A percentile compares a stretch with the other conserved stretches of the same genome.
Evolutionary conservation across 2,329 filamentous ascomycete species (phyloP).

Genomic region (Annulohypoxylon truncatum): DNA sequence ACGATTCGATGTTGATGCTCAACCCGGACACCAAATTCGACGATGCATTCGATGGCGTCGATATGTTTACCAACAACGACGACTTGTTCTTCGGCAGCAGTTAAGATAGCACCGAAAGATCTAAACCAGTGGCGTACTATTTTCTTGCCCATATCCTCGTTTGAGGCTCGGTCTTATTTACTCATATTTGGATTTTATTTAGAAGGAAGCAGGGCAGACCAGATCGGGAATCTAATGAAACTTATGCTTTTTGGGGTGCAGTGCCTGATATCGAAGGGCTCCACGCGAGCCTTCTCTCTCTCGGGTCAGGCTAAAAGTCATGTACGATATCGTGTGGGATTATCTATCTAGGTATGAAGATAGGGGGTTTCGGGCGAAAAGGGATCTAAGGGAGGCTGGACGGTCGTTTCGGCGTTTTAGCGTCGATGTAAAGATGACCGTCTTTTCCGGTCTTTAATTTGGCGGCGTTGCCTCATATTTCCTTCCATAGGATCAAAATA

Average conservation of each 20-base stretch:
- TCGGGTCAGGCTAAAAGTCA: slow-evolving; percentile 21
- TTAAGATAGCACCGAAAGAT: slow-evolving; percentile 7
- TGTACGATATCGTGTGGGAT: slow-evolving; percentile 36
- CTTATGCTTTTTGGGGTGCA: slow-evolving; percentile 7
- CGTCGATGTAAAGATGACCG: slow-evolving; percentile 26
- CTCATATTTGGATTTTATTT: slow-evolving; percentile 2
- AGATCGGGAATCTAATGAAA: slow-evolving; percentile 23
- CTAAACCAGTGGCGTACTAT: neutral
- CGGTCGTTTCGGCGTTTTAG: slow-evolving; percentile 33
- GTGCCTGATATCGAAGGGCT: slow-evolving; percentile 16
- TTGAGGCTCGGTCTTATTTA: neutral
- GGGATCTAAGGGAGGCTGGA: neutral
- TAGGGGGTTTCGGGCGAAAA: slow-evolving; percentile 13
- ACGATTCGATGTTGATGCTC: slow-evolving; percentile 62
- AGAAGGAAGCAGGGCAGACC: slow-evolving; percentile 13
- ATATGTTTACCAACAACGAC: slow-evolving; percentile 64
- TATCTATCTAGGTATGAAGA: slow-evolving; percentile 5
- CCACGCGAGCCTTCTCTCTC: slow-evolving; percentile 3
- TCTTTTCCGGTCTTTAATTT: slow-evolving; percentile 26
- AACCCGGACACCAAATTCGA: slow-evolving; percentile 60
- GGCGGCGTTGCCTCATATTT: slow-evolving; percentile 16
- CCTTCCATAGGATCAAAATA: slow-evolving; percentile 29
- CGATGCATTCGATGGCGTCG: slow-evolving; percentile 63
- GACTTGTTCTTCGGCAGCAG: slow-evolving; percentile 63
- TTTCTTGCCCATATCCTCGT: slow-evolving; percentile 1